Percentiles rank a stretch among this genome's conserved stretches.
phyloP scores from a whole-genome alignment of 2,329 filamentous ascomycete species.

The Curvularia spicifera region DNA sequence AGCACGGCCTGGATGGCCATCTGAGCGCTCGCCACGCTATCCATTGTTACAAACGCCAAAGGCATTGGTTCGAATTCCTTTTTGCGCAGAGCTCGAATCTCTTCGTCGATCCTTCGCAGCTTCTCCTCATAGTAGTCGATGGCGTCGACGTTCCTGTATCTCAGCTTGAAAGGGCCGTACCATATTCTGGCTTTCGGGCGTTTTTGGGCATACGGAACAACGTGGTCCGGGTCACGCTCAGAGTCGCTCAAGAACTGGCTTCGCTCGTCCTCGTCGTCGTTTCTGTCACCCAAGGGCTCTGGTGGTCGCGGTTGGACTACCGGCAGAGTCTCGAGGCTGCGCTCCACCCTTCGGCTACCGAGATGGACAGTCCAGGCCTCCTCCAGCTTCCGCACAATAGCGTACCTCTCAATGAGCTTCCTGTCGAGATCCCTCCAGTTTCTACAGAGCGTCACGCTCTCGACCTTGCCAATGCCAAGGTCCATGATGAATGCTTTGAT shows the following conservation, averaged over 20 bases:
- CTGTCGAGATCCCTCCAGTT: constrained; percentile 85
- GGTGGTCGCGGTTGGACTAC: constrained; percentile 56
- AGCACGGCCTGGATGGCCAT: constrained; percentile 96
- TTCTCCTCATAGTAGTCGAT: constrained; percentile 95
- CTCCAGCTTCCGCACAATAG: constrained; percentile 75
- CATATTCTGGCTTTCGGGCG: constrained; percentile 76
- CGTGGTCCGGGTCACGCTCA: constrained; percentile 47
- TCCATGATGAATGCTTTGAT: constrained; percentile 88
- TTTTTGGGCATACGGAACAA: constrained; percentile 54
- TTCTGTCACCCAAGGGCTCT: constrained; percentile 35
- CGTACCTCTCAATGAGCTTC: constrained; percentile 71
- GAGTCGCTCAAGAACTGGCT: constrained; percentile 64
- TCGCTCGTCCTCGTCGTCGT: constrained; percentile 60
- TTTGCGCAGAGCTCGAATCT: constrained; percentile 71
- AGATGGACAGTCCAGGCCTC: constrained; percentile 80
- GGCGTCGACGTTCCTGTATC: constrained; percentile 78
- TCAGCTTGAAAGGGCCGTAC: constrained; percentile 77
- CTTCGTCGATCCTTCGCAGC: constrained; percentile 77
- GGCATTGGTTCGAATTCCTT: constrained; percentile 80
- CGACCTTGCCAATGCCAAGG: constrained; percentile 86
- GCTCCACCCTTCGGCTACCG: constrained; percentile 61
- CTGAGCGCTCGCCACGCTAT: constrained; percentile 88
- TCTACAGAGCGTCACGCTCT: constrained; percentile 83
- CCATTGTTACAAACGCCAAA: constrained; percentile 95
- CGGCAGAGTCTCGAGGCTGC: constrained; percentile 57